A percentile compares a stretch with the other conserved stretches of the same genome.
Evolutionary conservation across 2,329 filamentous ascomycete genomes (phyloP).

Genomic region (Lasiodiplodia hormozganensis): DNA sequence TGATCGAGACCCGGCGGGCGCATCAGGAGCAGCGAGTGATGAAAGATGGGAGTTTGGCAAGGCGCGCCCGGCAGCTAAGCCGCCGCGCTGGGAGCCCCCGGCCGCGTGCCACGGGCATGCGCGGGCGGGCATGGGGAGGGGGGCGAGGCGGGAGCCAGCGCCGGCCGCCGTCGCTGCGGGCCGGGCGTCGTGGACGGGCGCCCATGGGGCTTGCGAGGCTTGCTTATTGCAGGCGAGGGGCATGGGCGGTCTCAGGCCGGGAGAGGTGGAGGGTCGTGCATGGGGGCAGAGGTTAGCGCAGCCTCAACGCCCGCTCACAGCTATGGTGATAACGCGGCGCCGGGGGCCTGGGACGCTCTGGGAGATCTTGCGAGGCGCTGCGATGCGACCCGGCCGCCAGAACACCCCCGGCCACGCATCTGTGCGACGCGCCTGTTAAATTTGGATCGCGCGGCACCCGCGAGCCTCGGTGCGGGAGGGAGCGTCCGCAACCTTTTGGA

Average conservation of each 20-base stretch:
- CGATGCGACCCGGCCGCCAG: constrained; percentile 21
- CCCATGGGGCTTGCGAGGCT: constrained; percentile 17
- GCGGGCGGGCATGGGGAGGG: constrained; percentile 10
- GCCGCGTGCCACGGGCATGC: constrained; percentile 14
- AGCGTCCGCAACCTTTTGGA: constrained; percentile 1
- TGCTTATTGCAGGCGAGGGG: constrained; percentile 29
- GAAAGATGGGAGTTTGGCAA: constrained; percentile 27
- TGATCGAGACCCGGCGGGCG: constrained; percentile 25
- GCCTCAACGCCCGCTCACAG: constrained; percentile 6
- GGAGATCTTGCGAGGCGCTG: constrained; percentile 19
- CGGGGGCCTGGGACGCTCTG: constrained; percentile 11
- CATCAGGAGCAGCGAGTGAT: constrained; percentile 21
- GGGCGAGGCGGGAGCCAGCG: constrained; percentile 16
- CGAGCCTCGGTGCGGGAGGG: constrained; percentile 2
- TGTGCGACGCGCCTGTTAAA: constrained; percentile 5
- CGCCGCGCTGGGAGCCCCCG: constrained; percentile 16
- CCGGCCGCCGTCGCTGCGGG: constrained; percentile 21
- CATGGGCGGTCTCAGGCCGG: constrained; percentile 28
- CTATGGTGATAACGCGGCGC: constrained; percentile 19
- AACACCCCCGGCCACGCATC: constrained; percentile 11
- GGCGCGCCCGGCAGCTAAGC: constrained; percentile 22
- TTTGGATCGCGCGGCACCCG: constrained; percentile 7
- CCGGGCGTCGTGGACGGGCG: constrained; percentile 18
- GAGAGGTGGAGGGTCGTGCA: constrained; percentile 18
- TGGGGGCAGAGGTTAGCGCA: constrained; percentile 20